Evolutionary conservation across 75 land plant genomes (phyloP).

Genomic region (Sequoia sempervirens): DNA sequence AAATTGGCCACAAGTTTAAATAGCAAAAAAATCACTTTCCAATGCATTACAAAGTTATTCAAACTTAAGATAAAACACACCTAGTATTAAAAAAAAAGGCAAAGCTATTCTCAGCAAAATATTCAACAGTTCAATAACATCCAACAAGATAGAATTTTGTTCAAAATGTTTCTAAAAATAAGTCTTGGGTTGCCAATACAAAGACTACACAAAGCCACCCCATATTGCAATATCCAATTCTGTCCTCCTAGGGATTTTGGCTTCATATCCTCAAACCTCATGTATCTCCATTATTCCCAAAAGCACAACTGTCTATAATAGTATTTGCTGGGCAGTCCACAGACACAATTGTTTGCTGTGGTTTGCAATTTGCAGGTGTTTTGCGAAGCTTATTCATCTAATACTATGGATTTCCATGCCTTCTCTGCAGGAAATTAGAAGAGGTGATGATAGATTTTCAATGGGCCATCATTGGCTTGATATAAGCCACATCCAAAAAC

Average conservation of each 20-base stretch:
- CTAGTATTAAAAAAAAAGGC: neutral
- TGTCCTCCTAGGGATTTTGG: neutral
- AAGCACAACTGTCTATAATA: neutral
- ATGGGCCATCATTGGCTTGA: neutral
- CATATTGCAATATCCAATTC: neutral
- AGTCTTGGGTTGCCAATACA: neutral
- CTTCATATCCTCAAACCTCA: neutral
- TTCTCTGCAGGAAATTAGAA: neutral
- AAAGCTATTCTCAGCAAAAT: neutral
- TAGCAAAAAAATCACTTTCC: neutral
- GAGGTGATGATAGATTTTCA: neutral
- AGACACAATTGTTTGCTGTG: neutral
- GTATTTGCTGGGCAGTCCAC: neutral
- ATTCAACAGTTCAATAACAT: neutral
- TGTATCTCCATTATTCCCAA: neutral
- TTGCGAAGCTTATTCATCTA: neutral
- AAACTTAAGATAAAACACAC: neutral
- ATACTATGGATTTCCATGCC: neutral
- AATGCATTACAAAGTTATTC: neutral
- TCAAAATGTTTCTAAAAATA: neutral
- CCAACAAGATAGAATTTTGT: neutral
- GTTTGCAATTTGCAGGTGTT: neutral
- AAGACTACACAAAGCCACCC: neutral
- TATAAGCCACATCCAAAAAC: neutral
- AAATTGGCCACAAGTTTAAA: neutral